A percentile compares a stretch with the other conserved stretches of the same genome.
These are phyloP conservation scores for Huntiella bhutanensis DNA, from an alignment of 2,329 filamentous ascomycete species.

Conservation along the genomic window DNA sequence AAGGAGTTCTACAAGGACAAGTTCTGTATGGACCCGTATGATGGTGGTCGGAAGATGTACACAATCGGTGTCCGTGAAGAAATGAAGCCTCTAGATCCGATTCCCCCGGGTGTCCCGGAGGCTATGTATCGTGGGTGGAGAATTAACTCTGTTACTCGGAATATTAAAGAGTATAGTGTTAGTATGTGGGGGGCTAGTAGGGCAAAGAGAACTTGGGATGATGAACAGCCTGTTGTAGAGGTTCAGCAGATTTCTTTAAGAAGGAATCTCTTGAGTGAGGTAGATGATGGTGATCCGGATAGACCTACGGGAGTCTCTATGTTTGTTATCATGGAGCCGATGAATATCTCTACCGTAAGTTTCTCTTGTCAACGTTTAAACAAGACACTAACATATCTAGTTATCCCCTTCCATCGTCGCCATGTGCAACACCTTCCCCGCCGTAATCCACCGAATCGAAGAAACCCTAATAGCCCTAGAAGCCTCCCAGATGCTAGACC, in stretches of 20 bases:
- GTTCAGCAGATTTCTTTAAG: constrained; percentile 56
- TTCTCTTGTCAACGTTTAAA: background rate
- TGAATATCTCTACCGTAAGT: constrained; percentile 58
- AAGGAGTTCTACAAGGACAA: constrained; percentile 33
- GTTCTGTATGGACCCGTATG: constrained; percentile 37
- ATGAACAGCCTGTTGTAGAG: constrained; percentile 63
- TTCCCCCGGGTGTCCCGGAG: constrained; percentile 36
- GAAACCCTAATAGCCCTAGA: constrained; percentile 65
- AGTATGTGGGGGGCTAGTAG: constrained; percentile 48
- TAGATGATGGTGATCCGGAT: constrained; percentile 30
- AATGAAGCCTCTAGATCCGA: constrained; percentile 43
- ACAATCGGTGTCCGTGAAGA: constrained; percentile 32
- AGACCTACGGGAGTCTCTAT: constrained; percentile 14
- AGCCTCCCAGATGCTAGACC: constrained; percentile 43
- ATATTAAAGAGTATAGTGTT: constrained; percentile 68
- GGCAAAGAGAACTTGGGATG: constrained; percentile 33
- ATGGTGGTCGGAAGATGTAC: constrained; percentile 45
- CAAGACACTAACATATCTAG: constrained; percentile 21
- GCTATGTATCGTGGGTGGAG: constrained; percentile 26
- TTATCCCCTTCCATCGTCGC: constrained; percentile 50
- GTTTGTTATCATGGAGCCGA: constrained; percentile 57
- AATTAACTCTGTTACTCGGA: constrained; percentile 21
- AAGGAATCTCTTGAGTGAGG: constrained; percentile 66
- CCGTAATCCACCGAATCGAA: constrained; percentile 70
- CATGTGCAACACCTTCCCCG: constrained; percentile 60